Conservation (phyloP, 1,139 yeast species). For the Pichiaceae sp. region DNA sequence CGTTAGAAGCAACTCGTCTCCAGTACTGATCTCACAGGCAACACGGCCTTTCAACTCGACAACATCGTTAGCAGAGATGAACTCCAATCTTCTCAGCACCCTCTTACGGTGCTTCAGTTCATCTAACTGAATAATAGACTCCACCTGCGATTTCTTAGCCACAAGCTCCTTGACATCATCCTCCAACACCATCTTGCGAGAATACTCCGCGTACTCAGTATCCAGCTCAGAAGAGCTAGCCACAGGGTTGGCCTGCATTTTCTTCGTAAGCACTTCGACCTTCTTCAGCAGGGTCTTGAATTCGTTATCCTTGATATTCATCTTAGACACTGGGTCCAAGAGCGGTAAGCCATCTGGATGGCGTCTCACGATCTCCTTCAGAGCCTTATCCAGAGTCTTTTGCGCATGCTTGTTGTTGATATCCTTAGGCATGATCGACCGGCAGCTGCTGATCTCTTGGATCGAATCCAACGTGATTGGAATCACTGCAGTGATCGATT, state of each 20-base stretch:
- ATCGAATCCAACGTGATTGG: conserved; percentile 81
- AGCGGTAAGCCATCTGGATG: conserved; percentile 86
- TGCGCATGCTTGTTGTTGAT: conserved; percentile 63
- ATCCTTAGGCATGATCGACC: conserved; percentile 78
- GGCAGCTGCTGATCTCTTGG: conserved; percentile 64
- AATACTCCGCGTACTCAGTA: conserved; percentile 56
- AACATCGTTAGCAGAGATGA: conserved; percentile 74
- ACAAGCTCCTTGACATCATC: conserved; percentile 53
- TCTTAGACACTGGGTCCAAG: conserved; percentile 82
- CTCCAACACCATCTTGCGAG: conserved; percentile 54
- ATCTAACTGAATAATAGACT: conserved; percentile 87
- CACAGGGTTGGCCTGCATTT: conserved; percentile 62
- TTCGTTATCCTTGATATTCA: conserved; percentile 76
- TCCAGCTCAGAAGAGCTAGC: conserved; percentile 54
- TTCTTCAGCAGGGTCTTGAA: conserved; percentile 66
- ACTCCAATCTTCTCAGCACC: conserved; percentile 74
- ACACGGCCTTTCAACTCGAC: conserved; percentile 76
- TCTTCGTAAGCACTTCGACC: conserved; percentile 72
- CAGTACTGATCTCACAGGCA: conserved; percentile 81
- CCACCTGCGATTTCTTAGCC: conserved; percentile 69
- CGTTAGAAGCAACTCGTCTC: conserved; percentile 82
- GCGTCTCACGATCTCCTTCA: conserved; percentile 71
- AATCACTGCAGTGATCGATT: conserved; percentile 65
- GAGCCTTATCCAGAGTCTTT: conserved; percentile 65
- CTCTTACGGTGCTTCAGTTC: conserved; percentile 89